phyloP scores from a whole-genome alignment of 805 yeast genomes.

The Dipodascopsis uninucleata region DNA sequence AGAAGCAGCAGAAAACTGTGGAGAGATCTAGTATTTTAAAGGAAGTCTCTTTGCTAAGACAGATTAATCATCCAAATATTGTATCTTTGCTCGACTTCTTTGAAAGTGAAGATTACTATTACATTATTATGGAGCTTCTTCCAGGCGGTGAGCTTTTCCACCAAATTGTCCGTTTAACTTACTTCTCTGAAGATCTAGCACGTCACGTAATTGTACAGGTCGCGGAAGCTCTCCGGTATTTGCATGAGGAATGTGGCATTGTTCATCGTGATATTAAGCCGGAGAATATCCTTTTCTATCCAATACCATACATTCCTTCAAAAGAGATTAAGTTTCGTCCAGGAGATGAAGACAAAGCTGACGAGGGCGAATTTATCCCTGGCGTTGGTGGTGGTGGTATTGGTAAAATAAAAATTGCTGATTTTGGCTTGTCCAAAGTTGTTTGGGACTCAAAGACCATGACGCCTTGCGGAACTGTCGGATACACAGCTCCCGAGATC shows the following conservation, averaged over 20 bases:
- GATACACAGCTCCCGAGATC: conserved; percentile 97
- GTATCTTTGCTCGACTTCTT: conserved; percentile 52
- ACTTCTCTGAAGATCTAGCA: conserved; percentile 67
- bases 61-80: conserved; percentile 57
- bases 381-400: conserved; percentile 91
- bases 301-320: conserved; percentile 46
- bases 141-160: conserved; percentile 80
- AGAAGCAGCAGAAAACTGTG: conserved; percentile 27
- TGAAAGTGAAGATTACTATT: conserved; percentile 53
- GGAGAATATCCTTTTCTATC: conserved; percentile 65
- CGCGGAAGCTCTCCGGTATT: conserved; percentile 62
- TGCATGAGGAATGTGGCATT: conserved; percentile 66
- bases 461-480: conserved; percentile 98
- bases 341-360: conserved; percentile 52
- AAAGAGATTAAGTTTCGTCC: conserved; percentile 35
- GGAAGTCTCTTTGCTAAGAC: conserved; percentile 71
- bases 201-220: conserved; percentile 72
- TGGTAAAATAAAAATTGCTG: conserved; percentile 86
- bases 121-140: conserved; percentile 61
- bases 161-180: conserved; percentile 72
- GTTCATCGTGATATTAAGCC: conserved; percentile 85
- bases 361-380: conserved; percentile 80
- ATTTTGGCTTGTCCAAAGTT: conserved; percentile 90
- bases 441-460: conserved; percentile 83
- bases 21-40: conserved; percentile 54